Evolutionary conservation across 805 yeast species (phyloP), one percentile per base, ranked within the genome.

Genomic region (Hemisphaericaspora nanyangensis): DNA sequence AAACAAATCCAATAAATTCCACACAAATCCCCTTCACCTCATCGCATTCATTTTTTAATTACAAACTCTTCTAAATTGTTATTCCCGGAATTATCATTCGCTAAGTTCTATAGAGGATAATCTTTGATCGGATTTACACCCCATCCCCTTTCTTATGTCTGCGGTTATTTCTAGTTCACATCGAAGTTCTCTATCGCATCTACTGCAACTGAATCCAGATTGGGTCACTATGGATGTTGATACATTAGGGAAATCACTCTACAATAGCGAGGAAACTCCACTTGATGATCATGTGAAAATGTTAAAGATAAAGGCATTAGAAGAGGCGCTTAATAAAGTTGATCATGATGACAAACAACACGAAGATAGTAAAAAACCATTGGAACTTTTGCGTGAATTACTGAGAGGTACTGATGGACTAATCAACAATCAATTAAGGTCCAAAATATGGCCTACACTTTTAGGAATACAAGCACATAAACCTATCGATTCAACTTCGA

Each of bases 161-260:
- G 11, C 26, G 11, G 26, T 22, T 22, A 22, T 22, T 5, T 12
- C 26, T 8, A 22, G 11, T 12, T 10, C 31, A 10, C 31, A 30
- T 19, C 29, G 30, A 31, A 17, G 12, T 12, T 10, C 35, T 26
- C 20, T 43, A 15, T 34, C 34, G 37, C 44, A 34, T 37, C 20
- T 43, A 15, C 32, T 31, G 37, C 44, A 34, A 36, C 50, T 45
- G 44, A 56, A 55, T 36, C 63, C 60, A 2, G 77, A 71, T 37
- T 76, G 80, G 80, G 76, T 72, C 19, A 65, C 72, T 29, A 72
- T 75, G 73, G 77, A 72, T 37, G 50, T 70, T 16, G 66, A 60
- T 18, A 71, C 67, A 31, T 55, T 74, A 38, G 74, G 76, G 7
- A 63, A 61, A 39, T 72, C 79, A 12, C 59, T 74, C 34, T 74